Percentiles rank a stretch among this genome's conserved stretches.
Conservation (phyloP, 2,329 filamentous ascomycete genomes). For the Aspergillus spinulosporus region DNA sequence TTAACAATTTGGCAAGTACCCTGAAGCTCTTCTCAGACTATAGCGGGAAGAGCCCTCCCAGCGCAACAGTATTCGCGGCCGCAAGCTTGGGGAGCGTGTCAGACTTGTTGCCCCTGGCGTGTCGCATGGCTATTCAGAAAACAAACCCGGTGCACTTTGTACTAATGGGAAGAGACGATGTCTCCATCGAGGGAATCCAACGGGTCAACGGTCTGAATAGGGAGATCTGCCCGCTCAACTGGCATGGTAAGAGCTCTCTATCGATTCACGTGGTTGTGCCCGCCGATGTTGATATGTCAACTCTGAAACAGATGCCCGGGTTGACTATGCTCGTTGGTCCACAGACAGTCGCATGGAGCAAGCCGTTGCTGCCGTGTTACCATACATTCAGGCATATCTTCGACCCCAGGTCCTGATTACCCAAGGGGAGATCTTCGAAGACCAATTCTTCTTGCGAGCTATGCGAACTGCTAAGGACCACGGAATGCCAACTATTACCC, state of each 20-base stretch:
- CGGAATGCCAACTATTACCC: slow-evolving; percentile 67
- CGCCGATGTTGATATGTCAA: slow-evolving; percentile 33
- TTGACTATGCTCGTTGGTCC: slow-evolving; percentile 70
- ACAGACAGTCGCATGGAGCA: slow-evolving; percentile 68
- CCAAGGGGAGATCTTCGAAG: slow-evolving; percentile 67
- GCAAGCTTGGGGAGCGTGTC: slow-evolving; percentile 72
- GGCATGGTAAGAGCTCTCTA: slow-evolving; percentile 50
- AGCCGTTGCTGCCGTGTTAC: slow-evolving; percentile 64
- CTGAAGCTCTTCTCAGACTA: slow-evolving; percentile 62
- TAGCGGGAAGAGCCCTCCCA: slow-evolving; percentile 60
- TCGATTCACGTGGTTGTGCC: not conserved
- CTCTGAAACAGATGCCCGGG: slow-evolving; percentile 63
- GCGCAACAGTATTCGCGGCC: slow-evolving; percentile 69
- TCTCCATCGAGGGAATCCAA: slow-evolving; percentile 68
- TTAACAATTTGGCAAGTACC: slow-evolving; percentile 63
- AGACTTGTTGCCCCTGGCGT: slow-evolving; percentile 75
- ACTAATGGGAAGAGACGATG: slow-evolving; percentile 70
- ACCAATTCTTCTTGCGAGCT: slow-evolving; percentile 65
- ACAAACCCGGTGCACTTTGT: slow-evolving; percentile 79
- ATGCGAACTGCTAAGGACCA: slow-evolving; percentile 55
- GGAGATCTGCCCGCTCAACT: slow-evolving; percentile 63
- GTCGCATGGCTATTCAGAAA: slow-evolving; percentile 73
- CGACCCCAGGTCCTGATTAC: slow-evolving; percentile 75
- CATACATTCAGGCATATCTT: slow-evolving; percentile 71
- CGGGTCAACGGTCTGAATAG: slow-evolving; percentile 76